Base-by-base conservation (phyloP, 2,329 filamentous ascomycete genomes). In the Aotearoamyces nothofagi region DNA sequence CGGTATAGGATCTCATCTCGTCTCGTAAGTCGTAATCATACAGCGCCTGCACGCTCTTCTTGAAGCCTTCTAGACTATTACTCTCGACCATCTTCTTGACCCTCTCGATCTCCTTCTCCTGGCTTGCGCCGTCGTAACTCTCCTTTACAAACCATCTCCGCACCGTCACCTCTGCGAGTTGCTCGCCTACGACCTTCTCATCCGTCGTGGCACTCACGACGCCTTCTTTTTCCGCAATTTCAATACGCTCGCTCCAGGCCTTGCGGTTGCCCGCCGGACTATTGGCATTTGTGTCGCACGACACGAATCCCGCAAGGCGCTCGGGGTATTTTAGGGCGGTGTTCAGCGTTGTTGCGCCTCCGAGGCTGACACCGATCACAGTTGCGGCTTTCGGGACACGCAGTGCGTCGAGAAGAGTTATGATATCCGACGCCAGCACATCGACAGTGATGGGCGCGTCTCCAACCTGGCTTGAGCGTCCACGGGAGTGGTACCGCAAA, bases 231-330 rank as follows among this genome's bases (percentile, higher is more conserved):
- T 80, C 72, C 0, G 78, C 72, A 3, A 86, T 51, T 0, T 57
- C 66, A 31, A 82, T 76, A 15, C 83, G 75, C 24, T 86, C 78
- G 31, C 69, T 70, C 83, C 83, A 92, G 0, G 80, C 78, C 26
- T 71, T 66, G 3, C 74, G 76, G 56, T 92, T 92, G 19, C 73
- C 72, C 1, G 72, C 57, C 34, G 78, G 81, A 0, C 76, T 73
- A 4, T 69, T 63, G 5, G 69, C 65, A 50, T 84, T 87, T 46
- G 82, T 92, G 52, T 90, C 81, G 51, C 80, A 86, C 3, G 75
- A 65, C 13, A 87, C 58, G 48, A 84, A 79, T 5, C 60, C 60
- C 2, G 43, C 48, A 9, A 83, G 53, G 24, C 69, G 61, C 1
- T 55, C 37, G 0, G 79, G 75, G 42, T 80, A 64, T 22, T 61